Base-by-base conservation (phyloP, 2,329 filamentous ascomycete genomes). In the Colletotrichum trifolii region DNA sequence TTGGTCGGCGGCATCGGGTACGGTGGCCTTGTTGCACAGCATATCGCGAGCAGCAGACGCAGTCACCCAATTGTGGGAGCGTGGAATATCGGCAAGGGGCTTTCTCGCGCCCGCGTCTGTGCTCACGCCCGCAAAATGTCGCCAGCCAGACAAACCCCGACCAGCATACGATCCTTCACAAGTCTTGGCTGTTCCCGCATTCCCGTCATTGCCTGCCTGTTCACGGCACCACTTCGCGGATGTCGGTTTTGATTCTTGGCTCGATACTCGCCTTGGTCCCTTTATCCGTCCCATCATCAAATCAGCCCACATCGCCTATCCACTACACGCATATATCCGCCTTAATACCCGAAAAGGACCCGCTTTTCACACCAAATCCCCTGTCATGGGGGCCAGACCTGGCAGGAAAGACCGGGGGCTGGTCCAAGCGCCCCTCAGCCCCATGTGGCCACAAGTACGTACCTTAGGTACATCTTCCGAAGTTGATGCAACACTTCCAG, bases 221-320 rank as follows among this genome's bases (percentile, higher is more conserved):
- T 39, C 50, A 17, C 39, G 34, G 52, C 47, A 45, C 50, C 62
- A 61, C 15, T 45, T 33, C 52, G n/a, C 52, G 42, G 42, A 12
- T 52, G 36, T 46, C 36, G 17, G 49, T 64, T 52, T 62, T 42
- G 62, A 50, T 57, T 48, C 39, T 13, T 25, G 25, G 25, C 33
- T 36, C 38, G 50, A 25, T 25, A 25, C 25, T 25, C 35, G 46
- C 39, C 45, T 56, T 46, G 62, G 62, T 62, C 35, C 52, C 39
- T 58, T 65, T 47, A 61, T 62, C 62, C 62, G 58, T 56, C 62
- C 50, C 46, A 62, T 65, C 34, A 56, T 56, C 46, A 55, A 40
- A 61, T 56, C 52, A 56, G 57, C 36, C 62, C 57, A 59, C 54
- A 40, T 36, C 25, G 3, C 40, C 35, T 46, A 42, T 8, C 60